Evolutionary conservation across 106 monocot species (phyloP).

Genomic region (Ottelia alismoides): DNA sequence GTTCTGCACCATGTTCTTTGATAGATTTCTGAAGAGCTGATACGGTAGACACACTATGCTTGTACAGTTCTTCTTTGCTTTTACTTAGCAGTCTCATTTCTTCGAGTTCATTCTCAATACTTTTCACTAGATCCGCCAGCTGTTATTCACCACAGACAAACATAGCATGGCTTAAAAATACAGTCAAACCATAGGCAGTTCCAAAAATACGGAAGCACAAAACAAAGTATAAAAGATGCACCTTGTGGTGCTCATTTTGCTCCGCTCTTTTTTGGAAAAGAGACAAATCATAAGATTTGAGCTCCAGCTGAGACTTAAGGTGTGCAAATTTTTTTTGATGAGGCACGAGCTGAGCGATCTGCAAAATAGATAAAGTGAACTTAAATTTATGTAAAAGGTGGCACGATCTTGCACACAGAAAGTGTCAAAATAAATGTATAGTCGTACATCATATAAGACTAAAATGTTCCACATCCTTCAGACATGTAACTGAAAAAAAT

Average conservation of each 20-base stretch:
- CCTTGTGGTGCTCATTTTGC: conserved; percentile 98
- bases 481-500: too few species aligned
- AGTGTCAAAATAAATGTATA: too few species aligned
- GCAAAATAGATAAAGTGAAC: conserved; percentile 20
- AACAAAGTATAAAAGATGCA: conserved; percentile 1
- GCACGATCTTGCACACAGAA: too few species aligned
- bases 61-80: conserved; percentile 42
- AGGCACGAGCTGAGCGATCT: conserved; percentile 68
- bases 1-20: conserved; percentile 51
- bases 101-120: conserved; percentile 67
- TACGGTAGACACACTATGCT: conserved; percentile 45
- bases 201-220: not conserved
- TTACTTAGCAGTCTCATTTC: conserved; percentile 35
- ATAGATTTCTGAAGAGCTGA: conserved; percentile 62
- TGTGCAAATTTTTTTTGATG: conserved; percentile 55
- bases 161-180: too few species aligned
- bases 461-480: too few species aligned
- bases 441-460: too few species aligned
- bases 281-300: conserved; percentile 85
- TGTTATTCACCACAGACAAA: conserved; percentile 6
- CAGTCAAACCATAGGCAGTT: too few species aligned
- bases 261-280: conserved; percentile 88
- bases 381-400: too few species aligned
- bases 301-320: conserved; percentile 75
- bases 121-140: conserved; percentile 73